phyloP scores from a whole-genome alignment of 2,329 filamentous ascomycete genomes.

The Hirsutella thompsonii region DNA sequence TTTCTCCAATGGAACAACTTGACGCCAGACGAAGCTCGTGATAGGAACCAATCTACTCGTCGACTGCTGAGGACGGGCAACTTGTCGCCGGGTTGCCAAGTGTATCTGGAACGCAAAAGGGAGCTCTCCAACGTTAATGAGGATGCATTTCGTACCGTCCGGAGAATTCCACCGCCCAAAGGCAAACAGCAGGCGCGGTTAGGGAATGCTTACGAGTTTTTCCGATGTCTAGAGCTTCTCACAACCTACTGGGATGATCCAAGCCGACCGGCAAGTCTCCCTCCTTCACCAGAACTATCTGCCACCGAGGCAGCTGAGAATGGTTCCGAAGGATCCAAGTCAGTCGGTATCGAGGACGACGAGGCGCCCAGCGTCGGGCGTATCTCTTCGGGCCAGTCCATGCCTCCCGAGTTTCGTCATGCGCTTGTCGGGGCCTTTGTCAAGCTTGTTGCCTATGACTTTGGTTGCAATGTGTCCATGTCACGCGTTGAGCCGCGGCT shows the following conservation, averaged over 20 bases:
- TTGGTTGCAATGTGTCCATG: conserved; percentile 46
- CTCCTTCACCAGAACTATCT: conserved; percentile 18
- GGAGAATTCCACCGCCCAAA: conserved; percentile 39
- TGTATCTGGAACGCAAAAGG: conserved; percentile 43
- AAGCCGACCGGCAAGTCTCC: conserved; percentile 21
- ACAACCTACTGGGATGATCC: conserved; percentile 51
- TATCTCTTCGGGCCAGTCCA: conserved; percentile 36
- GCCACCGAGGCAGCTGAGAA: conserved; percentile 10
- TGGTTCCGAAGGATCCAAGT: neutral
- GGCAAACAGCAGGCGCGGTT: conserved; percentile 41
- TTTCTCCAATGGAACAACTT: conserved; percentile 38
- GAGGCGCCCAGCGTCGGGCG: conserved; percentile 17
- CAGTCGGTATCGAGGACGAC: conserved; percentile 4
- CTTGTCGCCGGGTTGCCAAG: conserved; percentile 41
- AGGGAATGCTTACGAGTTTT: conserved; percentile 55
- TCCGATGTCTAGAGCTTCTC: conserved; percentile 46
- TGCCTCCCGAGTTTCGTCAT: conserved; percentile 45
- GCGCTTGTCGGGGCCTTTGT: conserved; percentile 45
- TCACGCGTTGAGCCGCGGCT: conserved; percentile 47
- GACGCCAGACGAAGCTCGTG: conserved; percentile 33
- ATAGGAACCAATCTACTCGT: conserved; percentile 34
- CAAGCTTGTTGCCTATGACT: conserved; percentile 53
- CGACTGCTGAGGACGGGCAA: conserved; percentile 37
- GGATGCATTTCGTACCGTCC: conserved; percentile 47
- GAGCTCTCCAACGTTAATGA: conserved; percentile 45